These are phyloP conservation scores for Nakaseomyces kungkrabaensis DNA, from an alignment of 1,139 yeast species.

Conservation along the genomic window DNA sequence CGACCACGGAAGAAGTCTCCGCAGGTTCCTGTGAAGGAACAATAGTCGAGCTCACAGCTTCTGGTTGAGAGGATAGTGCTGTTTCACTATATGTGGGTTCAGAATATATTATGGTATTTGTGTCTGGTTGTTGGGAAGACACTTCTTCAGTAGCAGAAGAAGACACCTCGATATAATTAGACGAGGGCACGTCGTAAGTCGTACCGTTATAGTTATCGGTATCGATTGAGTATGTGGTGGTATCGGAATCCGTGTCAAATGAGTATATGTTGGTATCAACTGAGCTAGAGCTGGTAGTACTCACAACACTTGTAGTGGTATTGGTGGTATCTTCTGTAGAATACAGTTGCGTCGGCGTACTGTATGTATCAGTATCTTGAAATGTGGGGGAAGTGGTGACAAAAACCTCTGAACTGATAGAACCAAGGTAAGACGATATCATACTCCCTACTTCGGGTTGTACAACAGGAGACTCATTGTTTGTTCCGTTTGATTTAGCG, in stretches of 20 bases:
- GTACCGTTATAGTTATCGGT: constrained; percentile 5
- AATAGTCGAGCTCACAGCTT: no score
- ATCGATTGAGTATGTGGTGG: not conserved
- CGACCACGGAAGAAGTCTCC: not conserved
- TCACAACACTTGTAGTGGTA: no score
- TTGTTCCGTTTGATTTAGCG: not conserved
- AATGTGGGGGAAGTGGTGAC: not conserved
- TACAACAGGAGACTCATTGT: not conserved
- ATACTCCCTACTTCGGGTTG: not conserved
- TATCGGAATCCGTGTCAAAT: not conserved
- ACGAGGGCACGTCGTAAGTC: not conserved
- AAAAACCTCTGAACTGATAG: not conserved
- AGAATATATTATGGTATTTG: no score
- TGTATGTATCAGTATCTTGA: no score
- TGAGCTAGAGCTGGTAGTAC: no score
- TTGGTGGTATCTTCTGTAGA: not conserved
- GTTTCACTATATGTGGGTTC: no score
- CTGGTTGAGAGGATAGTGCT: no score
- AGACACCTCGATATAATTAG: no score
- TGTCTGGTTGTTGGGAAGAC: no score
- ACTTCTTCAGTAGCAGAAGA: no score
- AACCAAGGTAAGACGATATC: not conserved
- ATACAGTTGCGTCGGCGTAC: not conserved
- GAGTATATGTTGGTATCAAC: not conserved
- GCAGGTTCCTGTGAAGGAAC: not conserved